phyloP scores from a whole-genome alignment of 768 basidiomycete genomes.

The Dioszegia hungarica region DNA sequence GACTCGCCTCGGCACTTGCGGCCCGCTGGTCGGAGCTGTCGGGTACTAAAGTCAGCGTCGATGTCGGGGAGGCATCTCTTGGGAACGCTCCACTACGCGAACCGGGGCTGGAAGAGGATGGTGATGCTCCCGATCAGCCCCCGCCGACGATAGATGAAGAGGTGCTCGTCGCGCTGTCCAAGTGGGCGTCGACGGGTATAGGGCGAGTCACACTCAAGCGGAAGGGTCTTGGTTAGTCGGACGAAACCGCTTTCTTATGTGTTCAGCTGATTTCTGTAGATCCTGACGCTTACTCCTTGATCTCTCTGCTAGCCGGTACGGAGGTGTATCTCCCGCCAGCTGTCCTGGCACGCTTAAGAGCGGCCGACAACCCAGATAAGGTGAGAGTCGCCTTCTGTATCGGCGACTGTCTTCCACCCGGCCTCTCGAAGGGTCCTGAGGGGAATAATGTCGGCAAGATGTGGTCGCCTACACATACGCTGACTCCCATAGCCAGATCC shows the following conservation, averaged over 20 bases:
- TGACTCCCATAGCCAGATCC: constrained; percentile 21
- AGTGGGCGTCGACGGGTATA: constrained; percentile 17
- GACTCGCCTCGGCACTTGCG: not conserved
- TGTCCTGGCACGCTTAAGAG: constrained; percentile 10
- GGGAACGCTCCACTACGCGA: too few relatives aligned
- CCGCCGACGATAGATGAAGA: constrained; percentile 21
- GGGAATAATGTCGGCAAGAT: too few relatives aligned
- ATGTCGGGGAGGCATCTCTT: too few relatives aligned
- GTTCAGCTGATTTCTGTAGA: too few relatives aligned
- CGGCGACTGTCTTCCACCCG: too few relatives aligned
- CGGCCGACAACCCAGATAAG: constrained; percentile 22
- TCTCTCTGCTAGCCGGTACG: constrained; percentile 35
- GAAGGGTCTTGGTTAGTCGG: constrained; percentile 7
- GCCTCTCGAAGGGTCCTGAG: too few relatives aligned
- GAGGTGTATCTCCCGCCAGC: constrained; percentile 28
- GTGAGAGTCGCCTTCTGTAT: constrained; percentile 4
- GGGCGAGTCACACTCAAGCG: constrained; percentile 3
- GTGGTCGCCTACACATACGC: not conserved
- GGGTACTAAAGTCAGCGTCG: not conserved
- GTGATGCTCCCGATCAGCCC: too few relatives aligned
- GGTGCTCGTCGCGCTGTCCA: constrained; percentile 17
- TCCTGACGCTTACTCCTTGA: constrained; percentile 17
- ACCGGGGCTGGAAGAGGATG: too few relatives aligned
- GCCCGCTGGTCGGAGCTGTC: not conserved
- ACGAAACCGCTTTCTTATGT: too few relatives aligned